Evolutionary conservation across 2,329 filamentous ascomycete genomes (phyloP).

Genomic region (Fusarium sp.): DNA sequence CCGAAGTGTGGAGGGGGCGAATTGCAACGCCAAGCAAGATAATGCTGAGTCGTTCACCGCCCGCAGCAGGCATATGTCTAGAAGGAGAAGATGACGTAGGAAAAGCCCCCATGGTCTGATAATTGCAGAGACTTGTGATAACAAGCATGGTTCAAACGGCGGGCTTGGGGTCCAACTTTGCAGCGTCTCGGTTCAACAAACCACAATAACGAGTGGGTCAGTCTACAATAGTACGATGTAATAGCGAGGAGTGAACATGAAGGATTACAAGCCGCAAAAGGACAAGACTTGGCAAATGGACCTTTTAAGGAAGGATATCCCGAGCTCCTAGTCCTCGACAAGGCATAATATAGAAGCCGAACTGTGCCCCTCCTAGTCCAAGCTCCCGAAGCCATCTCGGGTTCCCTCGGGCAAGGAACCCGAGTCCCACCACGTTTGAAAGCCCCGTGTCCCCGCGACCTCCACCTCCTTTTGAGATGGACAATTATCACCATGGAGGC

Average conservation of each 20-base stretch:
- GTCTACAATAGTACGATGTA: background rate
- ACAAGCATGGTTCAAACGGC: background rate
- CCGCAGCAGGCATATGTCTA: background rate
- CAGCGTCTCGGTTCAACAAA: background rate
- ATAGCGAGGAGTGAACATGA: background rate
- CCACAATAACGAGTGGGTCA: background rate
- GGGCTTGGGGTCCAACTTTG: background rate
- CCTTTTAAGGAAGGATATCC: background rate
- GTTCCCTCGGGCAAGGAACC: conserved; percentile 3
- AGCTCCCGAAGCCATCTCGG: conserved; percentile 1
- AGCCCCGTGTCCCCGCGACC: background rate
- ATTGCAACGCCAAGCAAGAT: background rate
- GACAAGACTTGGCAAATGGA: background rate
- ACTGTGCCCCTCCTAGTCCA: background rate
- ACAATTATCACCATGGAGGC: background rate
- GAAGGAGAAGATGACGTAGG: background rate
- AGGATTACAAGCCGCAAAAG: background rate
- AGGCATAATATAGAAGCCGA: background rate
- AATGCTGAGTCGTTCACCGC: background rate
- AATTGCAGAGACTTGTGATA: background rate
- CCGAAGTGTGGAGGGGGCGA: background rate
- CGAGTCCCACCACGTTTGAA: conserved; percentile 2
- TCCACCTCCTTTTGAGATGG: background rate
- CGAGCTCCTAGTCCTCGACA: background rate
- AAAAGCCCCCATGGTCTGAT: background rate